A percentile compares a stretch with the other conserved stretches of the same genome.
Evolutionary conservation across 192 early-diverging fungal genomes (phyloP).

Genomic region (Cladochytrium replicatum): DNA sequence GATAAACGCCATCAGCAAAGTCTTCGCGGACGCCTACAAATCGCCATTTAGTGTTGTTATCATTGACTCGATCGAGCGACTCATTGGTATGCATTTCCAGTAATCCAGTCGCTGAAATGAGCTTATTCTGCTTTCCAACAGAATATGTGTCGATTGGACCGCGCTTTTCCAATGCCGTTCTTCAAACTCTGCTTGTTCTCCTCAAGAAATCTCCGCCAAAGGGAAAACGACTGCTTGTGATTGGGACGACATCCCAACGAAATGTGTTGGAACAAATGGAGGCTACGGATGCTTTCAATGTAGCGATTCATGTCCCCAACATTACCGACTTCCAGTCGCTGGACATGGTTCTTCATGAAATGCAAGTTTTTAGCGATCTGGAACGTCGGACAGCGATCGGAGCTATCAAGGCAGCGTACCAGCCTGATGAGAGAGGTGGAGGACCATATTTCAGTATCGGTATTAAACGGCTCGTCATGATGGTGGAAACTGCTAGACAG

Average conservation of each 20-base stretch:
- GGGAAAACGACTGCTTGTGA: slow-evolving; percentile 62
- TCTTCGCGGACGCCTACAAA: slow-evolving; percentile 97
- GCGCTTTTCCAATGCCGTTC: slow-evolving; percentile 82
- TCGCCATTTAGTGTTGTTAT: slow-evolving; percentile 90
- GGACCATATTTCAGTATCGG: slow-evolving; percentile 60
- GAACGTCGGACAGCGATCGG: slow-evolving; percentile 51
- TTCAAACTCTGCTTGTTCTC: slow-evolving; percentile 89
- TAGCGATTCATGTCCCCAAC: slow-evolving; percentile 70
- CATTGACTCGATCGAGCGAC: slow-evolving; percentile 86
- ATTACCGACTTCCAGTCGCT: slow-evolving; percentile 62
- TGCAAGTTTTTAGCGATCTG: slow-evolving; percentile 58
- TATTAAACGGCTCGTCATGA: slow-evolving; percentile 87
- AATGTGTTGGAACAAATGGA: slow-evolving; percentile 80
- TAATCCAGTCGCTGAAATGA: background rate
- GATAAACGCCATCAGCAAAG: slow-evolving; percentile 77
- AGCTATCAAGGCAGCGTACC: slow-evolving; percentile 36
- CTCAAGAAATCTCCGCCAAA: slow-evolving; percentile 86
- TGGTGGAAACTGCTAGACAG: slow-evolving; percentile 85
- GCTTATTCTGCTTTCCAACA: slow-evolving; percentile 8
- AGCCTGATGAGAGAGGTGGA: too few species aligned
- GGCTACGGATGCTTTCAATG: slow-evolving; percentile 74
- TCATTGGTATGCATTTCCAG: slow-evolving; percentile 44
- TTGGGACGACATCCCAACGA: slow-evolving; percentile 79
- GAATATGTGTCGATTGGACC: slow-evolving; percentile 95
- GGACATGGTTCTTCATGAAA: slow-evolving; percentile 52